Evolutionary conservation across 768 basidiomycete species (phyloP), one percentile per base, ranked within the genome.

Genomic region (Roridomyces roridus): DNA sequence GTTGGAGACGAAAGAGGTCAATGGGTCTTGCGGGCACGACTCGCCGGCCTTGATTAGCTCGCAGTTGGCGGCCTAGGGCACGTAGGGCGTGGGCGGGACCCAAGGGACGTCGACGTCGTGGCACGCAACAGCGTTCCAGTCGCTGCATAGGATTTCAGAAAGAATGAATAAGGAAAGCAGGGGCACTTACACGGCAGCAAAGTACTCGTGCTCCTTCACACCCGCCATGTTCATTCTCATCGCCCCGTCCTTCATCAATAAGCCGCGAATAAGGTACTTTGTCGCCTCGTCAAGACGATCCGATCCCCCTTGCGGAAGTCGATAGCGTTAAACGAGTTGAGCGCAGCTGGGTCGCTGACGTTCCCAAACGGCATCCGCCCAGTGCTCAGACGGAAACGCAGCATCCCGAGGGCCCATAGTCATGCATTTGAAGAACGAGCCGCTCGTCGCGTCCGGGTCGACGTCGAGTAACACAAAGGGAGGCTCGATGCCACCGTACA

Each of bases 351-450:
- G 21, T 55, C 45, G 1, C 26, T 17, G 8, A 46, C 53, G n/a
- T 55, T 46, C 37, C 15, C 4, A 15, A 10, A 2, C 2, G 3
- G 14, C 26, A n/a, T n/a, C 21, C 6, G 39, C 28, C 55, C 46
- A 7, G 55, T 49, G 11, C 4, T 0, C 55, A 56, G 42, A 2
- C 18, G 7, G 42, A 36, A 49, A 14, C 48, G 12, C 6, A 56
- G 6, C 18, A 56, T 6, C 3, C 55, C 55, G 12, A 56, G 35
- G 14, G 20, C 28, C 46, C 46, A 56, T 1, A 37, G 7, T 17
- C 49, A 46, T 0, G 55, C 47, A 7, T 56, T 36, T 44, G 12
- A 49, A 11, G 36, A 57, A 57, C 0, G 48, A 44, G 3, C 55
- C 55, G 17, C 0, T 1, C 6, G 48, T 20, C 4, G 48, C 47